Base-by-base conservation (phyloP, 2,329 filamentous ascomycete genomes). In the Claviceps arundinis region DNA sequence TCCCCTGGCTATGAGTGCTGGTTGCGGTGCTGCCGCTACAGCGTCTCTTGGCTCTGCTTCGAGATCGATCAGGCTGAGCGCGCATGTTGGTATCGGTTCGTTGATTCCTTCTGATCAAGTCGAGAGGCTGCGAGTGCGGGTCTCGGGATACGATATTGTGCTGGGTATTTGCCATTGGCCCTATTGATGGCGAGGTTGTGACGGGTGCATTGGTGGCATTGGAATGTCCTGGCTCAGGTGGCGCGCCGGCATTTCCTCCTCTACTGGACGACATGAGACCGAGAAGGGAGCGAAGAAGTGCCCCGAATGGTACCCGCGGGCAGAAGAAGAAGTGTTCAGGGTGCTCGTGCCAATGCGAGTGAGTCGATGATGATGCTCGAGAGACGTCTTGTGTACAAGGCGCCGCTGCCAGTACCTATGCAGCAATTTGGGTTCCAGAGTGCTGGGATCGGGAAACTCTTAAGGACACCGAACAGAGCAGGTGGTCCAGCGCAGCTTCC, bases 11-110 rank as follows among this genome's bases (percentile, higher is more conserved):
- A 56, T 87, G 81, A 64, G 85, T 93, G 68, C 86, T 93, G 41
- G 84, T 80, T n/a, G 76, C 83, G 41, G 86, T 90, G 66, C 87
- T 93, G 24, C 81, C 84, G 61, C 89, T 94, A 59, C 93, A 83
- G 55, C 89, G 78, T 56, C 89, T 76, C 64, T 87, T 85, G 19
- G 75, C 80, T 61, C 78, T 75, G 62, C 87, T 88, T 44, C 84
- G 78, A 47, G 84, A 85, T 57, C 77, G 71, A 51, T 75, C 74
- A 9, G 74, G 74, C 54, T 75, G 74, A 14, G 71, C 5, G 44
- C 75, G 71, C 52, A 69, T 54, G 48, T 65, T 63, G 26, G 68
- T 57, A 19, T 70, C 66, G 52, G 61, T 55, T n/a, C 63, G 65
- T 47, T 67, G 65, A 50, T 64, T 70, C 47, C 73, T 69, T 61